Percentiles rank a stretch among this genome's conserved stretches.
phyloP scores from a whole-genome alignment of 257 asterid species.

The Lavandula angustifolia region DNA sequence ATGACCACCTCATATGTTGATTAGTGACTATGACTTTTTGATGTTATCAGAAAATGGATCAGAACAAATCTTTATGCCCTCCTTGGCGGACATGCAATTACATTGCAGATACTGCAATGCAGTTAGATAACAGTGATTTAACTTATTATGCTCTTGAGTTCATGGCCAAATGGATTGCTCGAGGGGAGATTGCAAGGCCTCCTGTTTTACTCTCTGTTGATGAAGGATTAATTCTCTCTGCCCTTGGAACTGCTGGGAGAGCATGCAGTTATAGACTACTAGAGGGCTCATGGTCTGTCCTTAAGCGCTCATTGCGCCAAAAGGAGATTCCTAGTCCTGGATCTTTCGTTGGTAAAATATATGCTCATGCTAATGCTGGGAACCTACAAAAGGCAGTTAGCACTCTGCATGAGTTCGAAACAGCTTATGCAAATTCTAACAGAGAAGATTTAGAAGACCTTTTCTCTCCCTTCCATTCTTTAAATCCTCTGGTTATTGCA shows the following conservation, averaged over 20 bases:
- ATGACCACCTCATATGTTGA: constrained; percentile 13
- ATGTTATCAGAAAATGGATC: constrained; percentile 74
- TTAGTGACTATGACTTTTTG: constrained; percentile 26
- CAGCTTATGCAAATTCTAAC: constrained; percentile 48
- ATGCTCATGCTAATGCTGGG: constrained; percentile 67
- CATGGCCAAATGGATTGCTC: constrained; percentile 76
- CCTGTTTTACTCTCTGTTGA: constrained; percentile 53
- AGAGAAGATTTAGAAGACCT: constrained; percentile 50
- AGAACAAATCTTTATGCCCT: constrained; percentile 72
- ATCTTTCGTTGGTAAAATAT: constrained; percentile 66
- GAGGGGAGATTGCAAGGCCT: constrained; percentile 69
- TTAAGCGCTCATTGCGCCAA: constrained; percentile 68
- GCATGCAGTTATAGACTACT: constrained; percentile 62
- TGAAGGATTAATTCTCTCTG: constrained; percentile 75
- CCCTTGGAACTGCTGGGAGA: constrained; percentile 89
- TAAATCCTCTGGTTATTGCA: constrained; percentile 74
- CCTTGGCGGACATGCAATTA: constrained; percentile 69
- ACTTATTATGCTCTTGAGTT: constrained; percentile 66
- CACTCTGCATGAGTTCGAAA: constrained; percentile 80
- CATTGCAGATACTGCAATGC: constrained; percentile 71
- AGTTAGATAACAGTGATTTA: constrained; percentile 61
- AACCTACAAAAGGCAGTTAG: constrained; percentile 76
- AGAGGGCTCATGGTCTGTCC: constrained; percentile 82
- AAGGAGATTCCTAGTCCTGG: constrained; percentile 66
- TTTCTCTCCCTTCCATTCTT: constrained; percentile 72